These are phyloP conservation scores for Suillus cothurnatus DNA, from an alignment of 768 basidiomycete genomes.

Conservation along the genomic window DNA sequence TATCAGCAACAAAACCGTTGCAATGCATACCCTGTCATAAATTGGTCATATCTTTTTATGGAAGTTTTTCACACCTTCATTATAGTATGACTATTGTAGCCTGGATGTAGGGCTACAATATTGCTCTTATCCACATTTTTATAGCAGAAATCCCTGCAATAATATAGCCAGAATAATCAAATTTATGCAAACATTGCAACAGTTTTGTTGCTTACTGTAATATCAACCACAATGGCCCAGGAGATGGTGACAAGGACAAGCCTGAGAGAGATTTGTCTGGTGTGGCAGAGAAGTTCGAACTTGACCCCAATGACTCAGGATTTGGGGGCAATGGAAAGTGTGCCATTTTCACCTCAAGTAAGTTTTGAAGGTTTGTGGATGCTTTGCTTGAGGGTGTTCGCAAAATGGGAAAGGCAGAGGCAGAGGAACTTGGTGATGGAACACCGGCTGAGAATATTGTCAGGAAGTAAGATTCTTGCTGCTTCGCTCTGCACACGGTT, in stretches of 20 bases:
- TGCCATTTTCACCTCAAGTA: not conserved
- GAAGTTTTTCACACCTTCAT: no score
- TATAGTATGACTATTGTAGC: no score
- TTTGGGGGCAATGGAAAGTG: not conserved
- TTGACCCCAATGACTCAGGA: not conserved
- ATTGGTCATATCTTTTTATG: no score
- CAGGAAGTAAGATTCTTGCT: not conserved
- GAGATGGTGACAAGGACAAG: not conserved
- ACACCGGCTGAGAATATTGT: not conserved
- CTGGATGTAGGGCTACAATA: no score
- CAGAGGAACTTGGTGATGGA: not conserved
- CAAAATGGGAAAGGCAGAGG: not conserved
- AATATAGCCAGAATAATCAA: no score
- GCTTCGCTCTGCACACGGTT: not conserved
- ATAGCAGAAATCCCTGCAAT: no score
- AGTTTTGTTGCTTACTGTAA: no score
- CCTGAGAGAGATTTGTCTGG: not conserved
- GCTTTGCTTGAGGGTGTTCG: not conserved
- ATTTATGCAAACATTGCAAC: no score
- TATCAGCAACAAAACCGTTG: no score
- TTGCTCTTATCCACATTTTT: no score
- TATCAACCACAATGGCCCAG: no score
- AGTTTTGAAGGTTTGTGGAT: conserved; percentile 9
- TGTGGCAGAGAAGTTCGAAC: not conserved
- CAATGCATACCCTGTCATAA: no score